A percentile compares a stretch with the other conserved stretches of the same genome.
Conservation (phyloP, 2,329 filamentous ascomycete species). For the Pseudogymnoascus sp. region DNA sequence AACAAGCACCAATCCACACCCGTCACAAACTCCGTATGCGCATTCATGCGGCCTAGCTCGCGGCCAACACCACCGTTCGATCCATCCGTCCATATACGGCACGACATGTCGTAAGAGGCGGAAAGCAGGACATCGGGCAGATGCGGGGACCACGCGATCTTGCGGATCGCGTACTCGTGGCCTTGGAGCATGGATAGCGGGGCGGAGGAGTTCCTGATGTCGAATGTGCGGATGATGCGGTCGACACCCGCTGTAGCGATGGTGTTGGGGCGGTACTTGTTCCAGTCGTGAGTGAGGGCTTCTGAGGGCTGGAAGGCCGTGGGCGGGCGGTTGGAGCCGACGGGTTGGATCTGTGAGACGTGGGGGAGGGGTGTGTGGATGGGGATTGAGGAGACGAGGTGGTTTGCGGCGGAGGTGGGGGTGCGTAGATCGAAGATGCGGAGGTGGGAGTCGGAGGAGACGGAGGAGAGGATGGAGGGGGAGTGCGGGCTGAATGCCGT, state of each 20-base stretch:
- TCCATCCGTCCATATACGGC: conserved; percentile 84
- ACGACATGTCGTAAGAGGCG: conserved; percentile 97
- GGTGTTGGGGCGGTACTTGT: conserved; percentile 84
- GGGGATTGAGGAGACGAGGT: conserved; percentile 73
- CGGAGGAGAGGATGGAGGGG: conserved; percentile 75
- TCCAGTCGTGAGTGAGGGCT: conserved; percentile 95
- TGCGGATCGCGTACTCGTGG: conserved; percentile 84
- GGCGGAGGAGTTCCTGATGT: conserved; percentile 66
- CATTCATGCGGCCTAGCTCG: conserved; percentile 64
- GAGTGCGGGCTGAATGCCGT: conserved; percentile 85
- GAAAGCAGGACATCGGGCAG: conserved; percentile 79
- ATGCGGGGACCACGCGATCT: conserved; percentile 87
- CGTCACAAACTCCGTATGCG: conserved; percentile 91
- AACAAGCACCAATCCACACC: conserved; percentile 98
- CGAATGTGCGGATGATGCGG: conserved; percentile 77
- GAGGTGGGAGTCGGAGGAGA: conserved; percentile 80
- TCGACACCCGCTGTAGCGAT: conserved; percentile 88
- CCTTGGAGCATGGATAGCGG: conserved; percentile 69
- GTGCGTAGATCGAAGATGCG: conserved; percentile 88
- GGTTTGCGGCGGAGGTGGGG: conserved; percentile 77
- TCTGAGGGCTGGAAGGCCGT: conserved; percentile 42
- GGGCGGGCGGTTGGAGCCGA: conserved; percentile 23
- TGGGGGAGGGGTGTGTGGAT: conserved; percentile 47
- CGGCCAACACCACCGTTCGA: conserved; percentile 34
- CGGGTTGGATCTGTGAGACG: neutral